These are phyloP conservation scores for Alternaria alternata DNA, from an alignment of 2,329 filamentous ascomycete species.

Conservation along the genomic window DNA sequence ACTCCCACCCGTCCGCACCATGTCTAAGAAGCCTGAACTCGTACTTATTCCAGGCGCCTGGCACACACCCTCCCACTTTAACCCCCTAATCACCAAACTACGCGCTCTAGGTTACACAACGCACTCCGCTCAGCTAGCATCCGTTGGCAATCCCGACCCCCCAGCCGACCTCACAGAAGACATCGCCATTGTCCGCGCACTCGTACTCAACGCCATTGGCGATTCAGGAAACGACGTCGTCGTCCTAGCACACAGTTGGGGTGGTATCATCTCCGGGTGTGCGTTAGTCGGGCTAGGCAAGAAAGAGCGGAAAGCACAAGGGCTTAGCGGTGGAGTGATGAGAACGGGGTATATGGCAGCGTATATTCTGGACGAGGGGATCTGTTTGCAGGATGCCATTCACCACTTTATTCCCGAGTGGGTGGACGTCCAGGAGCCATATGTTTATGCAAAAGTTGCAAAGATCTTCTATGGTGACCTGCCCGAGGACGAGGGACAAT, in stretches of 20 bases:
- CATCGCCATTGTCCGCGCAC: background rate
- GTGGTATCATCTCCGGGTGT: slow-evolving; percentile 52
- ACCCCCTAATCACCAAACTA: background rate
- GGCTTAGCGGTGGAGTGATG: slow-evolving; percentile 52
- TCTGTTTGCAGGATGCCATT: slow-evolving; percentile 35
- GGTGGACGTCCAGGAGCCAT: background rate
- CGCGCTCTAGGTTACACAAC: background rate
- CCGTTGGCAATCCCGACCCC: background rate
- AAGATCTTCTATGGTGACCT: slow-evolving; percentile 44
- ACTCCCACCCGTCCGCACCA: background rate
- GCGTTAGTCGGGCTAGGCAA: slow-evolving; percentile 48
- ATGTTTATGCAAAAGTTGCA: background rate
- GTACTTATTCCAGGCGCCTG: background rate
- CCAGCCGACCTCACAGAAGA: background rate
- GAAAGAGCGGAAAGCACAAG: slow-evolving; percentile 41
- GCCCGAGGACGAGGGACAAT: slow-evolving; percentile 24
- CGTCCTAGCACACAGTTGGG: slow-evolving; percentile 56
- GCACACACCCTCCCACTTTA: background rate
- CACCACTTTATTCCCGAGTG: background rate
- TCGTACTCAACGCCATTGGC: slow-evolving; percentile 45
- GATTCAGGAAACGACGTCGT: slow-evolving; percentile 52
- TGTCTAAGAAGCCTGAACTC: background rate
- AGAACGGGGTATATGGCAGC: slow-evolving; percentile 48
- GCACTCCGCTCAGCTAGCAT: background rate
- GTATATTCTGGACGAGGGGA: slow-evolving; percentile 48